Percentiles rank a stretch among this genome's conserved stretches.
Conservation (phyloP, 257 asterid species). For the Thymus quinquecostatus region DNA sequence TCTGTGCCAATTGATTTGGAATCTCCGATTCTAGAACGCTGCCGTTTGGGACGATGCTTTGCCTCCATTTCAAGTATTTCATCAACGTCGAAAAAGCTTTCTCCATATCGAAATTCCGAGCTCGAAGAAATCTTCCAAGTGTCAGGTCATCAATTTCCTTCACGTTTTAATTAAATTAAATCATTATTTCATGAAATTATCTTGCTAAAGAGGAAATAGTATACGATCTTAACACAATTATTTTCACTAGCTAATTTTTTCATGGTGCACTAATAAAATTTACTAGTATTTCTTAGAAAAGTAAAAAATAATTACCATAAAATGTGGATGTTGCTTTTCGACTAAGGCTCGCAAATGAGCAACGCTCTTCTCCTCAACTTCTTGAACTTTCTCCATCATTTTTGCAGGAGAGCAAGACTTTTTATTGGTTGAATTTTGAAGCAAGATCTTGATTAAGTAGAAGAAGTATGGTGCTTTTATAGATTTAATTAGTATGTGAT, state of each 20-base stretch:
- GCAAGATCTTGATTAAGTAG: too few species aligned
- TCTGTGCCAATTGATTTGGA: conserved; percentile 58
- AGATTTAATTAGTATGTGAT: too few species aligned
- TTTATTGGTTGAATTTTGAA: too few species aligned
- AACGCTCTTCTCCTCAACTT: conserved; percentile 31
- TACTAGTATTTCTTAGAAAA: too few species aligned
- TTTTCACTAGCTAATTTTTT: too few species aligned
- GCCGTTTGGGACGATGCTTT: conserved; percentile 32
- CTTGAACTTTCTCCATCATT: neutral
- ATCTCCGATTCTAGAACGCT: conserved; percentile 47
- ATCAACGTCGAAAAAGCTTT: conserved; percentile 63
- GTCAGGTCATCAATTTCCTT: conserved; percentile 66
- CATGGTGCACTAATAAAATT: too few species aligned
- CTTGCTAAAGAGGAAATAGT: too few species aligned
- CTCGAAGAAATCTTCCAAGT: conserved; percentile 77
- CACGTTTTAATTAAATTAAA: neutral
- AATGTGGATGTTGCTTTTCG: conserved; percentile 59
- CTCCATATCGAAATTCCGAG: conserved; percentile 60
- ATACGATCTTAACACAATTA: too few species aligned
- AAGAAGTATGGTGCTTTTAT: too few species aligned
- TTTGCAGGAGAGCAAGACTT: conserved; percentile 26
- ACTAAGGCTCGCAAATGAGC: conserved; percentile 44
- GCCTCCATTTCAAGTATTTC: conserved; percentile 67
- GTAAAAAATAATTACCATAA: conserved; percentile 46
- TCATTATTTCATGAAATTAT: neutral